A percentile compares a stretch with the other conserved stretches of the same genome.
phyloP scores from a whole-genome alignment of 1,284 basidiomycete species.

The Moniliophthora roreri region DNA sequence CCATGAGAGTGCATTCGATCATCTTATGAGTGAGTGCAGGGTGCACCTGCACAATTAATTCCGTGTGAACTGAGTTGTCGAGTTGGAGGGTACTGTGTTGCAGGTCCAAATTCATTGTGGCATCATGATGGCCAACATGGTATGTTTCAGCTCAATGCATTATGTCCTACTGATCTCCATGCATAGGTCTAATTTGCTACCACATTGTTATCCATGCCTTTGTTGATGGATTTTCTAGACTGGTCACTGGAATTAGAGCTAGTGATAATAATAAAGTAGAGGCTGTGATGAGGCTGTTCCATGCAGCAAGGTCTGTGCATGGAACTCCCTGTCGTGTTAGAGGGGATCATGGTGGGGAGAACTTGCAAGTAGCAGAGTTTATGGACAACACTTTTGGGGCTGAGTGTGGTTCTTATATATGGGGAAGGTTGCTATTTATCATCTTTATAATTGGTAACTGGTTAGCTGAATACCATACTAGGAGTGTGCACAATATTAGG shows the following conservation, averaged over 20 bases:
- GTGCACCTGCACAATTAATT: too few relatives aligned
- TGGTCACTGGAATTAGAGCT: slow-evolving; percentile 20
- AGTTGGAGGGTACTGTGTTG: slow-evolving; percentile 22
- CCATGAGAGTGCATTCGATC: too few relatives aligned
- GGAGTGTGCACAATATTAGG: too few relatives aligned
- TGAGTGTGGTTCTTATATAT: slow-evolving; percentile 32
- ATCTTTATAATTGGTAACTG: too few relatives aligned
- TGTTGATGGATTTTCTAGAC: slow-evolving; percentile 28
- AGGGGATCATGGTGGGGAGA: slow-evolving; percentile 29
- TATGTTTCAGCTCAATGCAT: slow-evolving; percentile 12
- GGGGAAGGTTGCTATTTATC: slow-evolving; percentile 24
- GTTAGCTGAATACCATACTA: too few relatives aligned
- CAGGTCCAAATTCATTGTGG: slow-evolving; percentile 27
- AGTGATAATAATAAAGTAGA: slow-evolving; percentile 27
- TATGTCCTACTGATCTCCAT: background rate
- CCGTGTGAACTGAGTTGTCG: too few relatives aligned
- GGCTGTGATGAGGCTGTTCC: slow-evolving; percentile 26
- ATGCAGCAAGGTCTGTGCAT: slow-evolving; percentile 4
- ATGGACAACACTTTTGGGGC: slow-evolving; percentile 24
- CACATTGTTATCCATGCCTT: slow-evolving; percentile 33
- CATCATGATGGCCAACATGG: slow-evolving; percentile 35
- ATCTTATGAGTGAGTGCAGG: too few relatives aligned
- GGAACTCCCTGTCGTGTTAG: slow-evolving; percentile 24
- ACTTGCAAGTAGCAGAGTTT: slow-evolving; percentile 16
- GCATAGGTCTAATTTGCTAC: slow-evolving; percentile 27